Conservation (phyloP, 208 protist species). For the Trichomonas vaginalis region DNA sequence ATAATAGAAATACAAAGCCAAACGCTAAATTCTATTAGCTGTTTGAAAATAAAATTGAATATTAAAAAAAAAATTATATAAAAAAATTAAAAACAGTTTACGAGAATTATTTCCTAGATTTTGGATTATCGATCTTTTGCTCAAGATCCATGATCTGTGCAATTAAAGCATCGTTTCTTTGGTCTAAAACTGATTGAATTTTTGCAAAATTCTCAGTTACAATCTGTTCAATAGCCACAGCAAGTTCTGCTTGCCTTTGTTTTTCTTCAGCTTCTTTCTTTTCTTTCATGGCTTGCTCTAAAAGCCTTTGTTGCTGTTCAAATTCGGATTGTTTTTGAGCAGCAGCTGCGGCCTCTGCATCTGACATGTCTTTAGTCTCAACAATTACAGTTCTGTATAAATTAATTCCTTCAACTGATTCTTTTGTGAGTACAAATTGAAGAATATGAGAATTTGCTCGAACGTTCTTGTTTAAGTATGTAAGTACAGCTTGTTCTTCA, state of each 20-base stretch:
- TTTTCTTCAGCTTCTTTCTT: not conserved
- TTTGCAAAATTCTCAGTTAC: not conserved
- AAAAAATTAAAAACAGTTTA: too few relatives aligned
- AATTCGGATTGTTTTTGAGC: not conserved
- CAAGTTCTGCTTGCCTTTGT: not conserved
- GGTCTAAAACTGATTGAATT: not conserved
- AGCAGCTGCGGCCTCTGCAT: not conserved
- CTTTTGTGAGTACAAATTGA: not conserved
- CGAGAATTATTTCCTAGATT: too few relatives aligned
- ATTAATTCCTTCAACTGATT: not conserved
- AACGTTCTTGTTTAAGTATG: not conserved
- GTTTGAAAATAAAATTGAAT: too few relatives aligned
- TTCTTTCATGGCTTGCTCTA: not conserved
- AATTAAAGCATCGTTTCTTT: not conserved
- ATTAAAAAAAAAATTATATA: too few relatives aligned
- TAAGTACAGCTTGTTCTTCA: not conserved
- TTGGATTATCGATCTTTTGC: too few relatives aligned
- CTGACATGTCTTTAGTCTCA: not conserved
- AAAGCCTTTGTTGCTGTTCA: not conserved
- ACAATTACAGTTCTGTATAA: not conserved
- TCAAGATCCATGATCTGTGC: too few relatives aligned
- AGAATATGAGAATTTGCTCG: not conserved
- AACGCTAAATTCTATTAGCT: too few relatives aligned
- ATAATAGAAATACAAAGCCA: too few relatives aligned
- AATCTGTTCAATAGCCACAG: not conserved